Conservation (phyloP, 108 stramenopile species). For the Aurantiochytrium sp. region DNA sequence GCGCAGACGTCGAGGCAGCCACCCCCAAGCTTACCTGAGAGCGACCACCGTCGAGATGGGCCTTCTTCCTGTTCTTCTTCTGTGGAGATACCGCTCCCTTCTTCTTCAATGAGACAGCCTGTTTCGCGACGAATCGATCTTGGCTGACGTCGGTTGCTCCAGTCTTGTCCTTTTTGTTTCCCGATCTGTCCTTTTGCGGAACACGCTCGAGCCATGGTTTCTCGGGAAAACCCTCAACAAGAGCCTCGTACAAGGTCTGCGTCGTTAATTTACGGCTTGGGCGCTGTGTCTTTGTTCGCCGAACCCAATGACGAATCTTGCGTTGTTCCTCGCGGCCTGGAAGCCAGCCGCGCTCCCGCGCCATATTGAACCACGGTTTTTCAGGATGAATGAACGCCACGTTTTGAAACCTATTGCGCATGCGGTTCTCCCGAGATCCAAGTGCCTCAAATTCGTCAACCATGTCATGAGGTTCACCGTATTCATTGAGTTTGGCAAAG, state of each 20-base stretch:
- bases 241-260: neutral
- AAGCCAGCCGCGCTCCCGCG: neutral
- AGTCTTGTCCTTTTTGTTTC: too few species aligned
- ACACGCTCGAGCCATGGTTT: neutral
- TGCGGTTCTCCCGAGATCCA: too few species aligned
- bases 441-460: neutral
- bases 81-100: too few species aligned
- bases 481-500: neutral
- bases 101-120: too few species aligned
- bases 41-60: too few species aligned
- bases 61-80: too few species aligned
- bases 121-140: too few species aligned
- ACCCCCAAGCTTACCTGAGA: too few species aligned
- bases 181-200: neutral
- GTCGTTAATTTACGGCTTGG: neutral
- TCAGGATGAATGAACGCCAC: neutral
- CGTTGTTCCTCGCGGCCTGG: neutral
- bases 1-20: neutral
- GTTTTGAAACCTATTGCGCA: neutral
- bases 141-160: too few species aligned
- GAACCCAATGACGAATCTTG: neutral
- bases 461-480: neutral
- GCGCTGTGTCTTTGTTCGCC: neutral
- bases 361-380: neutral
- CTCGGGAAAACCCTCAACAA: neutral